These are phyloP conservation scores for Xanthoconium purpureum DNA, from an alignment of 768 basidiomycete genomes.

Conservation along the genomic window DNA sequence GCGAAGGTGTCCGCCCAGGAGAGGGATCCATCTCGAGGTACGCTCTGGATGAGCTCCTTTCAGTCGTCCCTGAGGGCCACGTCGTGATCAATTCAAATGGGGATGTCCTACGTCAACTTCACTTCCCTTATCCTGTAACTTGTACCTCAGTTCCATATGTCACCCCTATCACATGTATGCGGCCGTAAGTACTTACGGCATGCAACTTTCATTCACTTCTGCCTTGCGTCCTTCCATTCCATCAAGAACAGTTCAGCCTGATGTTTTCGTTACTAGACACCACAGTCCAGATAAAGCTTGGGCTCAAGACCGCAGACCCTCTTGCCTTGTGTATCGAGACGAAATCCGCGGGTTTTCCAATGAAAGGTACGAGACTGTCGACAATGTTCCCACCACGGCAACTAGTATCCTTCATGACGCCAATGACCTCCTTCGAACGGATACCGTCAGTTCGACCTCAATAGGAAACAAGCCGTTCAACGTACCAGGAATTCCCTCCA, in stretches of 20 bases:
- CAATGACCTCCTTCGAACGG: constrained; percentile 52
- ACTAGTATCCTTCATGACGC: constrained; percentile 17
- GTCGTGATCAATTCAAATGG: background rate
- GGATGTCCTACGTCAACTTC: background rate
- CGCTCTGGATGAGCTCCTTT: background rate
- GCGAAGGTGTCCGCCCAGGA: no score
- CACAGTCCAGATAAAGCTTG: constrained; percentile 31
- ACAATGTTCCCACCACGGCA: background rate
- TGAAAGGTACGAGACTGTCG: constrained; percentile 33
- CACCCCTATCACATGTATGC: background rate
- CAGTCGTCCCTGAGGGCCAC: constrained; percentile 4
- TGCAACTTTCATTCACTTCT: background rate
- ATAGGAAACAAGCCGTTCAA: background rate
- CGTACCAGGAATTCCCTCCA: constrained; percentile 49
- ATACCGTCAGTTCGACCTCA: constrained; percentile 34
- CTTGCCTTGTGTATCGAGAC: constrained; percentile 52
- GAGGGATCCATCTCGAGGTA: background rate
- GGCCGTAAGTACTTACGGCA: background rate
- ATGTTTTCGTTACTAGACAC: constrained; percentile 14
- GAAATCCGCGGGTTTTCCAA: constrained; percentile 52
- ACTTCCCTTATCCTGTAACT: background rate
- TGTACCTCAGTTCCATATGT: background rate
- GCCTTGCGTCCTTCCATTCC: constrained; percentile 6
- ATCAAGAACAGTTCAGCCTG: constrained; percentile 17
- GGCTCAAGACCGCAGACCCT: constrained; percentile 46